These are phyloP conservation scores for Nakazawaea pomicola DNA, from an alignment of 805 yeast species.

Conservation along the genomic window DNA sequence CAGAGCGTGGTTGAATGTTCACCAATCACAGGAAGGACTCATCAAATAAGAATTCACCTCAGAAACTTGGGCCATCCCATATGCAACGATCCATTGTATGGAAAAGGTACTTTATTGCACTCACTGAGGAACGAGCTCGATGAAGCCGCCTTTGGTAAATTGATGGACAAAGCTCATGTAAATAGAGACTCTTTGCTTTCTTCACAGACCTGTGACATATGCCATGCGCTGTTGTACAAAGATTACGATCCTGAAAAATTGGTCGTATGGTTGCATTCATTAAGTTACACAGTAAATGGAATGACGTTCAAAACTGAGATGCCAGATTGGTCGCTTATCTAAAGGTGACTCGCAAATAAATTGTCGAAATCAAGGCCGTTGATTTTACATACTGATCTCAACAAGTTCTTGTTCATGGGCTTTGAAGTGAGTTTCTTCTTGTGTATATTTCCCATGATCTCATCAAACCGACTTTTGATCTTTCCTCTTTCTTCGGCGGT, in stretches of 20 bases:
- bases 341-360: not conserved
- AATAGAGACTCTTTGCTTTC: slow-evolving; percentile 19
- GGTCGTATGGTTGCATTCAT: slow-evolving; percentile 46
- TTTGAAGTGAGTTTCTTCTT: not conserved
- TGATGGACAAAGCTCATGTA: slow-evolving; percentile 12
- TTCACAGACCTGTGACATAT: slow-evolving; percentile 26
- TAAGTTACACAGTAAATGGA: slow-evolving; percentile 27
- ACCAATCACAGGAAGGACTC: slow-evolving; percentile 51
- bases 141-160: slow-evolving; percentile 12
- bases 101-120: slow-evolving; percentile 1
- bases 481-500: not conserved
- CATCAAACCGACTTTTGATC: not conserved
- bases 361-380: slow-evolving; percentile 7
- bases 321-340: slow-evolving; percentile 44
- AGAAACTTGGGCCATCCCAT: slow-evolving; percentile 38
- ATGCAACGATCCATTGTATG: slow-evolving; percentile 29
- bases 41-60: slow-evolving; percentile 53
- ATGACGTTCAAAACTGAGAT: slow-evolving; percentile 32
- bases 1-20: slow-evolving; percentile 40
- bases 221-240: slow-evolving; percentile 28
- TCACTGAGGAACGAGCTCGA: not conserved
- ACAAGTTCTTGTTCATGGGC: not conserved
- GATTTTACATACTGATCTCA: not conserved
- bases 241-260: slow-evolving; percentile 25
- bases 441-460: not conserved